phyloP scores from a whole-genome alignment of 2,329 filamentous ascomycete species.

The Rhytidhysteron rufulum region DNA sequence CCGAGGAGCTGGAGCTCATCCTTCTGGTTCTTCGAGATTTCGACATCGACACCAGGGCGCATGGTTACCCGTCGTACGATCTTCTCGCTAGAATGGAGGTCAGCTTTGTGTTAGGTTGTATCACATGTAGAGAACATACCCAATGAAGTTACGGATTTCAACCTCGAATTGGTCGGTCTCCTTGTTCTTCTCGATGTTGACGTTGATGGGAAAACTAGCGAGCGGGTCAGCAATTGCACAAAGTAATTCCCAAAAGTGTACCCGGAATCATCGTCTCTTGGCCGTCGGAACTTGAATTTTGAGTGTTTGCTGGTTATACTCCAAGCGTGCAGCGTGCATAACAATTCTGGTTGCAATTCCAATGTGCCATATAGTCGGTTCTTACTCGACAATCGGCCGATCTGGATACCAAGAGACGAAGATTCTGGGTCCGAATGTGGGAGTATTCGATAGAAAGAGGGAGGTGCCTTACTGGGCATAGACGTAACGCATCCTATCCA shows the following conservation, averaged over 20 bases:
- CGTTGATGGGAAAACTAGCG: slow-evolving; percentile 98
- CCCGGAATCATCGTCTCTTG: no score
- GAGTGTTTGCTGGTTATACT: no score
- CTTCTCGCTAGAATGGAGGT: slow-evolving; percentile 73
- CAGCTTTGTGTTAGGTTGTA: neutral
- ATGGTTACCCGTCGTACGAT: slow-evolving; percentile 89
- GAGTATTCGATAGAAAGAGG: no score
- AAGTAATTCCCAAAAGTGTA: no score
- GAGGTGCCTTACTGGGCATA: slow-evolving; percentile 68
- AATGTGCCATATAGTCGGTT: no score
- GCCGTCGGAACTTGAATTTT: no score
- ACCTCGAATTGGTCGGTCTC: slow-evolving; percentile 87
- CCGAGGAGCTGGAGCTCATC: slow-evolving; percentile 91
- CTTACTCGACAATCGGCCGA: no score
- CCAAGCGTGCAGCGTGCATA: no score
- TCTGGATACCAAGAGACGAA: no score
- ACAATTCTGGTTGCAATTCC: no score
- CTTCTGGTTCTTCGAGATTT: slow-evolving; percentile 89
- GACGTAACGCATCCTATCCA: slow-evolving; percentile 85
- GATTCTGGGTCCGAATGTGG: no score
- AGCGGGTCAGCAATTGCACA: no score
- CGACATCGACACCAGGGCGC: slow-evolving; percentile 85
- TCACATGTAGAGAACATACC: neutral
- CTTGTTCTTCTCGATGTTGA: slow-evolving; percentile 95
- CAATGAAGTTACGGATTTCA: slow-evolving; percentile 77